Evolutionary conservation across 2,329 filamentous ascomycete genomes (phyloP).

Genomic region (Fusarium camptoceras): DNA sequence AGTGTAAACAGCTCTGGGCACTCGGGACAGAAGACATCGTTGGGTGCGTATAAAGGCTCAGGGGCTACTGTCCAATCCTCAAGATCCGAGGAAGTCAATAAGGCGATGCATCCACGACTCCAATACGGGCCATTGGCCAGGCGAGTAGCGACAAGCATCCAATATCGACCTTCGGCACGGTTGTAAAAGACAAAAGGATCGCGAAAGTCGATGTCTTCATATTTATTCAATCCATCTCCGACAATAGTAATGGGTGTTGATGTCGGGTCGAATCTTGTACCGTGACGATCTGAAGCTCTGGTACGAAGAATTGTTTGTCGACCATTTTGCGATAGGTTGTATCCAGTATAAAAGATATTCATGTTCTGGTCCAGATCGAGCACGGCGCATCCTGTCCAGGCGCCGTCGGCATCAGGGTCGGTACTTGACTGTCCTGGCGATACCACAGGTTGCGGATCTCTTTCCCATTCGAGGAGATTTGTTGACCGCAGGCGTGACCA

Average conservation of each 20-base stretch:
- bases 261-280: slow-evolving; percentile 43
- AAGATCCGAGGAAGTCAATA: slow-evolving; percentile 51
- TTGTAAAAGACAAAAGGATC: slow-evolving; percentile 53
- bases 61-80: slow-evolving; percentile 48
- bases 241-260: slow-evolving; percentile 41
- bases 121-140: slow-evolving; percentile 49
- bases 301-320: slow-evolving; percentile 51
- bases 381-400: slow-evolving; percentile 52
- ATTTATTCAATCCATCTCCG: slow-evolving; percentile 38
- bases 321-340: slow-evolving; percentile 48
- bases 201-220: slow-evolving; percentile 53
- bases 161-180: slow-evolving; percentile 46
- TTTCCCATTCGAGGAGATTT: slow-evolving; percentile 49
- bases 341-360: slow-evolving; percentile 55
- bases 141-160: slow-evolving; percentile 54
- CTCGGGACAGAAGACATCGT: slow-evolving; percentile 53
- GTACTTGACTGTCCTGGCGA: slow-evolving; percentile 33
- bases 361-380: slow-evolving; percentile 49
- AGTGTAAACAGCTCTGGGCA: slow-evolving; percentile 53
- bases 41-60: slow-evolving; percentile 50
- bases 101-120: slow-evolving; percentile 53
- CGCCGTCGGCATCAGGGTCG: slow-evolving; percentile 49
- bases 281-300: slow-evolving; percentile 44
- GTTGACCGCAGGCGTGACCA: slow-evolving; percentile 50
- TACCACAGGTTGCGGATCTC: slow-evolving; percentile 44